Conservation (phyloP, 306 rosid genomes). For the Trifolium dubium region DNA sequence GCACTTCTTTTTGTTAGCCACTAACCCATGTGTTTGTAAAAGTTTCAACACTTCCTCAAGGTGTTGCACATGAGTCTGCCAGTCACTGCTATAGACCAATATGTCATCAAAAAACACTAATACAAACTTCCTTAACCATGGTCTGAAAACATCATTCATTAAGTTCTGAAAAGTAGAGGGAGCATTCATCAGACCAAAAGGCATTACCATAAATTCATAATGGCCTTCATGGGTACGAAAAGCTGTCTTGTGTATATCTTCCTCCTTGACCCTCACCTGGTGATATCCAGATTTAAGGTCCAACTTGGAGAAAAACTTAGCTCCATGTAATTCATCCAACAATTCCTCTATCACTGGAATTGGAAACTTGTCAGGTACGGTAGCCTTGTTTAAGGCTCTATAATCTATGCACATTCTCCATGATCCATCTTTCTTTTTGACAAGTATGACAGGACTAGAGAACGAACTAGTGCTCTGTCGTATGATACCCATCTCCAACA, state of each 20-base stretch:
- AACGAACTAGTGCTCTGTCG: too few species aligned
- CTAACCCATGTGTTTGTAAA: accelerated
- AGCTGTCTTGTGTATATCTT: neutral
- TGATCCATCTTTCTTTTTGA: neutral
- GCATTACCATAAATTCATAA: neutral
- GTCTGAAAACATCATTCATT: neutral
- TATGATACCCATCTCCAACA: too few species aligned
- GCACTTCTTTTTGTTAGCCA: neutral
- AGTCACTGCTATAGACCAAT: neutral
- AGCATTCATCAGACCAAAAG: neutral
- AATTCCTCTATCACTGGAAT: neutral
- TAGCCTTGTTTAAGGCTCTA: neutral
- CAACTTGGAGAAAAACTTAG: neutral
- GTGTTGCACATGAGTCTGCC: neutral
- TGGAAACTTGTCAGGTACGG: neutral
- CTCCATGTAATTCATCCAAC: neutral
- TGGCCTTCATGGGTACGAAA: neutral
- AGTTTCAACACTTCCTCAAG: neutral
- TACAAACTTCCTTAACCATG: neutral
- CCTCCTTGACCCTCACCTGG: neutral
- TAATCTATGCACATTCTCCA: neutral
- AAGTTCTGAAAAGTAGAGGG: neutral
- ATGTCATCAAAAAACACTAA: neutral
- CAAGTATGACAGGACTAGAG: too few species aligned
- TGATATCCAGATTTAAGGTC: neutral